These are phyloP conservation scores for Torulaspora maleeae DNA, from an alignment of 805 yeast species.

Conservation along the genomic window DNA sequence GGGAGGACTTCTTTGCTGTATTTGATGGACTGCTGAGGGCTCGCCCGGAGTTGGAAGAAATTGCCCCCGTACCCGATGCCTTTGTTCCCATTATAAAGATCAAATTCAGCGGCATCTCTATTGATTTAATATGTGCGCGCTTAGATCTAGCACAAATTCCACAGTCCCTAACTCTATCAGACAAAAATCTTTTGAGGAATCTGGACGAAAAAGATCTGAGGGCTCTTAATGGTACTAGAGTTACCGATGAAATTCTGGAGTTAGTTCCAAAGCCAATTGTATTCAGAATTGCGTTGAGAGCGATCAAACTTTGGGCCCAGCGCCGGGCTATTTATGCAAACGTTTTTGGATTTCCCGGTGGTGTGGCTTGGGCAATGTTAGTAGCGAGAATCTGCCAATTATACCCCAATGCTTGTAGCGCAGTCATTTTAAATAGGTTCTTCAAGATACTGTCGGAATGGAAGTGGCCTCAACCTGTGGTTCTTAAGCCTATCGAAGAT, in stretches of 20 bases:
- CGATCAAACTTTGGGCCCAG: slow-evolving; percentile 96
- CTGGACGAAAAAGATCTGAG: slow-evolving; percentile 88
- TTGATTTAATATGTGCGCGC: slow-evolving; percentile 83
- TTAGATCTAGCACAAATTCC: slow-evolving; percentile 85
- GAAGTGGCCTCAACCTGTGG: slow-evolving; percentile 98
- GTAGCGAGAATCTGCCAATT: slow-evolving; percentile 97
- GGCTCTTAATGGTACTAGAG: slow-evolving; percentile 92
- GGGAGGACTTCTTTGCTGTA: slow-evolving; percentile 84
- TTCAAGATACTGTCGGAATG: slow-evolving; percentile 82
- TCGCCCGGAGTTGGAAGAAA: slow-evolving; percentile 82
- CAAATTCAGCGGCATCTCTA: slow-evolving; percentile 84
- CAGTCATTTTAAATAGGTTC: slow-evolving; percentile 84
- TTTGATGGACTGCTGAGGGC: slow-evolving; percentile 65
- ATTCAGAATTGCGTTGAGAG: slow-evolving; percentile 86
- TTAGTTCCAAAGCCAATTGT: slow-evolving; percentile 90
- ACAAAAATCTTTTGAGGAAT: slow-evolving; percentile 79
- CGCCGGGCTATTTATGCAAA: slow-evolving; percentile 91
- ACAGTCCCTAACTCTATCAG: slow-evolving; percentile 62
- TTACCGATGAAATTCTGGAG: slow-evolving; percentile 86
- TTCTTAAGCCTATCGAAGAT: slow-evolving; percentile 88
- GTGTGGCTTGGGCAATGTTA: slow-evolving; percentile 99
- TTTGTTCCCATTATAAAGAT: slow-evolving; percentile 95
- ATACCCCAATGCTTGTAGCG: slow-evolving; percentile 93
- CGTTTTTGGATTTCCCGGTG: slow-evolving; percentile 97
- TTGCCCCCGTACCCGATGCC: slow-evolving; percentile 92